Evolutionary conservation across 208 protist species (phyloP).

Genomic region (Trypanosoma boissoni): DNA sequence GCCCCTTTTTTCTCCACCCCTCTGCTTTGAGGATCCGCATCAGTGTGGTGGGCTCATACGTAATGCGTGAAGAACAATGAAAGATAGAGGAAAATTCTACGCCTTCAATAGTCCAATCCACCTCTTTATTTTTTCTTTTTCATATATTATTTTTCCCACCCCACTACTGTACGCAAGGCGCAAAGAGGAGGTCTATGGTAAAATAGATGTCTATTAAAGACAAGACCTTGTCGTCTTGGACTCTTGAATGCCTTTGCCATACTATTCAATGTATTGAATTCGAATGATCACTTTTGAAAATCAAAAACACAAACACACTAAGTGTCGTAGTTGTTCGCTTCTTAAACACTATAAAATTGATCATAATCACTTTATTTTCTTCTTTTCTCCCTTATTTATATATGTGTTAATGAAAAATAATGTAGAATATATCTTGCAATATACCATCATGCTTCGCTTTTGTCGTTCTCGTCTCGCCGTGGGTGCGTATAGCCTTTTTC

Average conservation of each 20-base stretch:
- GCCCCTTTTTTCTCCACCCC: too few relatives aligned
- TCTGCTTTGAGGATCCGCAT: too few relatives aligned
- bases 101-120: too few relatives aligned
- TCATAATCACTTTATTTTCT: constrained; percentile 7
- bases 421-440: constrained; percentile 2
- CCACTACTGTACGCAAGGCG: neutral
- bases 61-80: neutral
- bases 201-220: neutral
- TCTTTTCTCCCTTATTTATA: constrained; percentile 11
- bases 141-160: neutral
- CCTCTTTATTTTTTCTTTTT: neutral
- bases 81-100: neutral
- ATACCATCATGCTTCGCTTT: constrained; percentile 73
- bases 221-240: neutral
- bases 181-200: neutral
- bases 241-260: too few relatives aligned
- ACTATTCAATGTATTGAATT: too few relatives aligned
- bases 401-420: constrained; percentile 16
- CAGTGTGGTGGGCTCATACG: too few relatives aligned
- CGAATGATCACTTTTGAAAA: too few relatives aligned
- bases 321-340: too few relatives aligned
- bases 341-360: too few relatives aligned
- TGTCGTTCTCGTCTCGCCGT: constrained; percentile 61
- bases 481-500: constrained; percentile 77
- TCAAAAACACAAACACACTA: too few relatives aligned